Evolutionary conservation across 208 protist species (phyloP), one percentile per base, ranked within the genome.

Genomic region (Leishmania tarentolae): DNA sequence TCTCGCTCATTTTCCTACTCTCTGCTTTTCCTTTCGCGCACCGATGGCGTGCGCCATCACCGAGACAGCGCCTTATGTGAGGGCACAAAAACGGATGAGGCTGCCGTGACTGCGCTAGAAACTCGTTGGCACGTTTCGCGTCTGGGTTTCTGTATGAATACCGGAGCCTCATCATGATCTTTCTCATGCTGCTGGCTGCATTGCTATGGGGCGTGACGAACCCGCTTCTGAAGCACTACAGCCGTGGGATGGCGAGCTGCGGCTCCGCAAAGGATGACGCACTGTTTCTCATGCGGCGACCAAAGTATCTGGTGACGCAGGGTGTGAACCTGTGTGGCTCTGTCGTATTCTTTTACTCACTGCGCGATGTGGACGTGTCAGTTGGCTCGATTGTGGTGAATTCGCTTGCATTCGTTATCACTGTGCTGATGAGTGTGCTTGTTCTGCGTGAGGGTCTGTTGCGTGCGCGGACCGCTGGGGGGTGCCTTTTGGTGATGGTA

Each of bases 181-280:
- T 87, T 53, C 74, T 97, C 68, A 75, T 97, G 56, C 66, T 95
- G 0, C 37, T 97, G 11, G 91, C 92, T 61, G 94, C 91, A 3
- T 59, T 96, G 21, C 81, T 97, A 24, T 97, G 94, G 94, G 94
- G 94, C 1, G 85, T 90, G 13, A 97, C 94, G 15, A 96, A 97
- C 61, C 94, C 94, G 42, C 73, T 97, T 42, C 79, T 97, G 40
- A 97, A 97, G 71, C 89, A 78, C 31, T 97, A 90, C 79, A 96
- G 90, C 76, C 83, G 79, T 74, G 94, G 93, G 28, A 92, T 96
- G 84, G n/a, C 87, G 21, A 77, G 73, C 24, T 87, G 80, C 15
- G 88, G 87, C 3, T 94, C 92, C 24, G 70, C 88, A 35, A 74
- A 87, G 68, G 88, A 94, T 28, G 92, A 97, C 78, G 50, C 95